phyloP scores from a whole-genome alignment of 139 green algal genomes.

The Chlorella sp. region DNA sequence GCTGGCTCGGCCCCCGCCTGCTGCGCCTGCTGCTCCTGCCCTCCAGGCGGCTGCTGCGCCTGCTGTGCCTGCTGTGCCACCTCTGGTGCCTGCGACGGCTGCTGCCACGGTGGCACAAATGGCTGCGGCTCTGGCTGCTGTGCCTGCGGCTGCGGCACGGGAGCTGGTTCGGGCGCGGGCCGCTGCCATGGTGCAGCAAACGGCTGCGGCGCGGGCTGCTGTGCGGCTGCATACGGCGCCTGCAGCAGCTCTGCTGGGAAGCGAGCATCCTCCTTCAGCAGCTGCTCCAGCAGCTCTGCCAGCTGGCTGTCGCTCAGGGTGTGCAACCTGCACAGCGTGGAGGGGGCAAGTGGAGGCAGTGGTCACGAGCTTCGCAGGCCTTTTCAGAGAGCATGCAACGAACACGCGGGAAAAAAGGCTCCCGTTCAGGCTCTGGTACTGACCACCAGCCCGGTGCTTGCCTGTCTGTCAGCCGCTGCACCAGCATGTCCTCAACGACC shows the following conservation, averaged over 20 bases:
- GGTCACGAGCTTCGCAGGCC: background rate
- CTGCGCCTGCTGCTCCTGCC: background rate
- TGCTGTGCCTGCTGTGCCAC: background rate
- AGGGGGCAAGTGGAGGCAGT: background rate
- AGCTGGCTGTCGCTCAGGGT: slow-evolving; percentile 24
- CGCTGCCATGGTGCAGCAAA: background rate
- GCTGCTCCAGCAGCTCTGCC: slow-evolving; percentile 29
- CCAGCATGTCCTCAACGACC: slow-evolving; percentile 24
- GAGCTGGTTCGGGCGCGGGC: background rate
- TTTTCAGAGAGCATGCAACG: background rate
- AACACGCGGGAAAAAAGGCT: background rate
- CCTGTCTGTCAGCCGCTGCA: slow-evolving; percentile 30
- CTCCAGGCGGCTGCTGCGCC: background rate
- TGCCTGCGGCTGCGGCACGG: background rate
- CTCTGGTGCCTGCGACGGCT: background rate
- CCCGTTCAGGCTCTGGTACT: background rate
- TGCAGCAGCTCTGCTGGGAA: slow-evolving; percentile 27
- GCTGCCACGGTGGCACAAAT: background rate
- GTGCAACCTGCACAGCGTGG: slow-evolving; percentile 17
- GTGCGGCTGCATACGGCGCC: background rate
- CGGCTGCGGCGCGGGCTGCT: background rate
- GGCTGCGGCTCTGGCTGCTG: background rate
- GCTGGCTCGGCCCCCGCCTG: background rate
- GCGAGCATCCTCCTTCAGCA: background rate
- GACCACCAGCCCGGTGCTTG: background rate